Conservation (phyloP, 2,329 filamentous ascomycete genomes). For the Clarireedia hainanense region DNA sequence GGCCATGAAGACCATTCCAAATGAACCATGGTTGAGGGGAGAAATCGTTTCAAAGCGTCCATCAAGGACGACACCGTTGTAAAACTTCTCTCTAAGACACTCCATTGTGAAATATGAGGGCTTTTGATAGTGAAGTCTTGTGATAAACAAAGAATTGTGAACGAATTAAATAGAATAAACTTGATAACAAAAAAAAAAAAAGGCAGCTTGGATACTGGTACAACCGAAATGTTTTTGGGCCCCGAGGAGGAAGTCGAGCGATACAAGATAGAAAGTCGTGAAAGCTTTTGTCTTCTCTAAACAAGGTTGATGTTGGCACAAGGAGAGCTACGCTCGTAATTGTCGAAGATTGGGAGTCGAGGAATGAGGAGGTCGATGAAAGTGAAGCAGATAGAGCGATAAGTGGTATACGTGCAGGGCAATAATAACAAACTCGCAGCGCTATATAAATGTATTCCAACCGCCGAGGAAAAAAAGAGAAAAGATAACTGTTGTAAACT, state of each 20-base stretch:
- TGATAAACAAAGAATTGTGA: conserved; percentile 7
- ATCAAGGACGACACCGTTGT: conserved; percentile 70
- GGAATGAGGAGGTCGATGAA: conserved; percentile 17
- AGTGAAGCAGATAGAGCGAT: conserved; percentile 5
- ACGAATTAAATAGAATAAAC: conserved; percentile 19
- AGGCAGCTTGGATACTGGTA: conserved; percentile 24
- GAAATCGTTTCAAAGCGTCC: conserved; percentile 88
- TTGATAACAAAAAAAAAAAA: conserved; percentile 13
- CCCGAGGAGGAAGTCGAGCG: conserved; percentile 16
- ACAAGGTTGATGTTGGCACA: conserved; percentile 28
- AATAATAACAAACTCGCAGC: conserved; percentile 29
- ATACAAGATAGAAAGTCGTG: conserved; percentile 23
- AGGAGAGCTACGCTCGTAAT: conserved; percentile 24
- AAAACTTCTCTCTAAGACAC: conserved; percentile 78
- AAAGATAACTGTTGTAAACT: conserved; percentile 28
- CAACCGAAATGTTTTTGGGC: conserved; percentile 27
- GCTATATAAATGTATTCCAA: conserved; percentile 31
- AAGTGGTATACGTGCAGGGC: conserved; percentile 14
- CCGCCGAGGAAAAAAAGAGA: conserved; percentile 20
- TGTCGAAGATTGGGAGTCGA: conserved; percentile 12
- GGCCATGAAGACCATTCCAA: conserved; percentile 96
- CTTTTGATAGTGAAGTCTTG: neutral
- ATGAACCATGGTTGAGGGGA: conserved; percentile 96
- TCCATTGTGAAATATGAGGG: conserved; percentile 50
- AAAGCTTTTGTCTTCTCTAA: conserved; percentile 32